These are phyloP conservation scores for Castanopsis chinensis DNA, from an alignment of 306 rosid genomes.

Conservation along the genomic window DNA sequence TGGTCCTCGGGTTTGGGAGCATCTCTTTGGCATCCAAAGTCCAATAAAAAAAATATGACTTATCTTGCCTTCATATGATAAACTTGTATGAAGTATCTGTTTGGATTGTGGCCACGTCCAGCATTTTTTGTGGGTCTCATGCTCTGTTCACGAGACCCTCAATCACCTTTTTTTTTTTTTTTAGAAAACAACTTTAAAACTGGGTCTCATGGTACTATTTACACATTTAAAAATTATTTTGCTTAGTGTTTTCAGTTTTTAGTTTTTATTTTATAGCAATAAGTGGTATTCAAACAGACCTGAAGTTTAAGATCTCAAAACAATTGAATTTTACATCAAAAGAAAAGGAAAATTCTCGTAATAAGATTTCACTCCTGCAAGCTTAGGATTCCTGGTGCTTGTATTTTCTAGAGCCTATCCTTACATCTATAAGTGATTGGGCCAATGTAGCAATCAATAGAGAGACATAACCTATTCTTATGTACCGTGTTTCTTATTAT, in stretches of 20 bases:
- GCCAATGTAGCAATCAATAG: neutral
- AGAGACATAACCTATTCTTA: conserved; percentile 10
- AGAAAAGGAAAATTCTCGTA: neutral
- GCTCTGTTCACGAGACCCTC: too few species aligned
- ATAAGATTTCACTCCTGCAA: neutral
- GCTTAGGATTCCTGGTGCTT: neutral
- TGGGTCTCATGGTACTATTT: too few species aligned
- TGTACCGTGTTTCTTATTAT: conserved; percentile 24
- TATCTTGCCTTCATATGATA: neutral
- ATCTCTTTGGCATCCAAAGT: neutral
- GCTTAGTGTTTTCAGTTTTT: too few species aligned
- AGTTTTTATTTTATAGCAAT: too few species aligned
- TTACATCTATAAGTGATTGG: neutral
- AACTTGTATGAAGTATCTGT: neutral
- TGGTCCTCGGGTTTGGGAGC: too few species aligned
- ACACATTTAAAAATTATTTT: too few species aligned
- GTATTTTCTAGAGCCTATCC: neutral
- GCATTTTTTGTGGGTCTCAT: too few species aligned
- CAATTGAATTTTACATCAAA: neutral
- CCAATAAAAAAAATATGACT: neutral
- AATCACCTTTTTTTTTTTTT: too few species aligned
- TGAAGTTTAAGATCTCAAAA: neutral
- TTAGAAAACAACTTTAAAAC: too few species aligned
- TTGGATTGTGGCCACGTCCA: too few species aligned
- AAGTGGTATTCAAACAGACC: too few species aligned